Evolutionary conservation across 805 yeast genomes (phyloP), one percentile per base, ranked within the genome.

Genomic region (Maudiozyma turicensis): DNA sequence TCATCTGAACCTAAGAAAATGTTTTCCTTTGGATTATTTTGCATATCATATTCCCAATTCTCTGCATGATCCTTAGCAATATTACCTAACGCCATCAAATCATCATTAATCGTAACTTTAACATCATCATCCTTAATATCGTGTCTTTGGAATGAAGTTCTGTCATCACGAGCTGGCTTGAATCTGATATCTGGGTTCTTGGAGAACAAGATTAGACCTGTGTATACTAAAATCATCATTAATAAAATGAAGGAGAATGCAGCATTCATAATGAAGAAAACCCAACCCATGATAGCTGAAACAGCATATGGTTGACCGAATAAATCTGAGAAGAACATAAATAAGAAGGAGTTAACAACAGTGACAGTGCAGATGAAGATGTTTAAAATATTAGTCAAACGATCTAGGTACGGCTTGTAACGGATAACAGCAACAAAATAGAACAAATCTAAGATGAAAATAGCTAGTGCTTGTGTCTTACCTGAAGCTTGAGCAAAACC

Each of bases 121-220:
- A 60, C 56, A 54, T 45, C 57, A 57, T 48, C 49, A 11, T 31
- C 40, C 7, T 37, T 50, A 20, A 48, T 52, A 50, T 67, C 60
- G 51, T 56, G 60, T 54, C 70, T 75, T 62, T 84, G 93, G 80
- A 90, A 90, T 8, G 96, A 88, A 14, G 88, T 82, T 77, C 98
- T 81, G 66, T 90, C 96, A 68, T 90, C 98, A 59, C 74, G 82
- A 10, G 95, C 95, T n/a, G 95, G 95, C 48, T 85, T 86, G 64
- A 85, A 85, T 66, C 93, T 78, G 9, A 88, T 81, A 67, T 88
- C 96, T 28, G 96, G 96, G 64, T 87, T 88, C 72, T 84, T 86
- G 32, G 91, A 82, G 56, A 82, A 72, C 1, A 85, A 52, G 5
- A 86, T 80, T 56, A 81, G 67, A 11, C 69, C 66, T 49, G 83